phyloP scores from a whole-genome alignment of 2,329 filamentous ascomycete species.

The Penicillium sp. region DNA sequence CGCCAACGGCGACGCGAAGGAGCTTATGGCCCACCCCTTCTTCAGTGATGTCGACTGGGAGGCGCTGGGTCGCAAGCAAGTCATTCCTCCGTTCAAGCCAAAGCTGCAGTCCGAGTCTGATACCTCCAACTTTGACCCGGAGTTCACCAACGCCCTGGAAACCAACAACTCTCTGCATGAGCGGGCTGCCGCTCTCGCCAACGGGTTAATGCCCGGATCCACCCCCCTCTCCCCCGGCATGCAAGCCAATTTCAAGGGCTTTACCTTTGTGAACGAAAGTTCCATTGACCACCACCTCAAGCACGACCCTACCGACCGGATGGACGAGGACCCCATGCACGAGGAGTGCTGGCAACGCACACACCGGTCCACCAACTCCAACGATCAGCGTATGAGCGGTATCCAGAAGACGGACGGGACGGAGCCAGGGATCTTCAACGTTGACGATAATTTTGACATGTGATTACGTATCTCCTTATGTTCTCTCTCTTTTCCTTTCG shows the following conservation, averaged over 20 bases:
- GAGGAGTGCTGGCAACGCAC: slow-evolving; percentile 41
- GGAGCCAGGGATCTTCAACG: slow-evolving; percentile 47
- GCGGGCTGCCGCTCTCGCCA: slow-evolving; percentile 80
- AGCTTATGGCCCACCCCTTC: slow-evolving; percentile 92
- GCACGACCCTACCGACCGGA: slow-evolving; percentile 38
- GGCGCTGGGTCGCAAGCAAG: slow-evolving; percentile 81
- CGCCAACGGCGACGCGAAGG: slow-evolving; percentile 85
- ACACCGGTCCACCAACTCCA: slow-evolving; percentile 34
- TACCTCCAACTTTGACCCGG: slow-evolving; percentile 96
- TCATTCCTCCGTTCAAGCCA: slow-evolving; percentile 95
- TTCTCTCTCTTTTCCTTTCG: slow-evolving; percentile 19
- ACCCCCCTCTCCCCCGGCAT: slow-evolving; percentile 93
- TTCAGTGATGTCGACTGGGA: slow-evolving; percentile 95
- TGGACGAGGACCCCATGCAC: slow-evolving; percentile 47
- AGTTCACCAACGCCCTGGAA: slow-evolving; percentile 93
- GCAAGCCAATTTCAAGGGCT: slow-evolving; percentile 97
- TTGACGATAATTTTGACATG: slow-evolving; percentile 50
- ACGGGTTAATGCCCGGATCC: slow-evolving; percentile 77
- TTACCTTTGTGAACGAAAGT: slow-evolving; percentile 98
- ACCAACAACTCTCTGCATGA: slow-evolving; percentile 87
- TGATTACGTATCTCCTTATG: slow-evolving; percentile 36
- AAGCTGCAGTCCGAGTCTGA: slow-evolving; percentile 95
- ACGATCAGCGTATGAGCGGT: slow-evolving; percentile 48
- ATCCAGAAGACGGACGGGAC: slow-evolving; percentile 43
- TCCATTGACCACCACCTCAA: slow-evolving; percentile 69